A percentile compares a stretch with the other conserved stretches of the same genome.
Conservation (phyloP, 2,329 filamentous ascomycete species). For the Metarhizium brunneum region DNA sequence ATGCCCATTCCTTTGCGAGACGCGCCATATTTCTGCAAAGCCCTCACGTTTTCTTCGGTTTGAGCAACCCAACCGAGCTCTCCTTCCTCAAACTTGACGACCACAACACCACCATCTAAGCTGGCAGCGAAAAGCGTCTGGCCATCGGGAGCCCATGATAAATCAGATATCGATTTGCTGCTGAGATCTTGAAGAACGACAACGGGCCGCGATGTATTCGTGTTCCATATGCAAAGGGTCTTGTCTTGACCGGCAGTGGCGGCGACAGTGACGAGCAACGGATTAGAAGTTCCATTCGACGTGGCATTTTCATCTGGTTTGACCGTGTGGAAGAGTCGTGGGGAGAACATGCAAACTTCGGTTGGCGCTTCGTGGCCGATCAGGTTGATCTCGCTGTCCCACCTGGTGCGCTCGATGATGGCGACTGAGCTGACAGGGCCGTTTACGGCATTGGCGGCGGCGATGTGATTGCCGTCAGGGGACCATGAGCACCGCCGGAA, state of each 20-base stretch:
- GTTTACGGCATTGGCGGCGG: constrained; percentile 93
- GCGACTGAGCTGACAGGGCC: constrained; percentile 95
- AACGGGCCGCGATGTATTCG: constrained; percentile 83
- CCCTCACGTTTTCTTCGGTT: constrained; percentile 83
- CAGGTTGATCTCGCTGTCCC: constrained; percentile 95
- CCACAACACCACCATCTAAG: constrained; percentile 80
- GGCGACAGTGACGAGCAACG: constrained; percentile 74
- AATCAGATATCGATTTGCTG: constrained; percentile 84
- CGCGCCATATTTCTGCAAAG: constrained; percentile 84
- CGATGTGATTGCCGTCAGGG: constrained; percentile 93
- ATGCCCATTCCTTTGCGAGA: constrained; percentile 84
- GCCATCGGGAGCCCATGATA: constrained; percentile 90
- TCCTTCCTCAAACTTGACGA: constrained; percentile 70
- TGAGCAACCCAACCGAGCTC: constrained; percentile 86
- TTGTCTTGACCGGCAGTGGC: constrained; percentile 96
- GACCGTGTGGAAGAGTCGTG: constrained; percentile 70
- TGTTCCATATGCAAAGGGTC: constrained; percentile 95
- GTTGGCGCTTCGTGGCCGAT: constrained; percentile 96
- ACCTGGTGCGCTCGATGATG: constrained; percentile 83
- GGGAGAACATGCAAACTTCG: constrained; percentile 95
- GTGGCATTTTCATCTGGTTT: constrained; percentile 49
- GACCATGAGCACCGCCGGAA: constrained; percentile 97
- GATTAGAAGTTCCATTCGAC: constrained; percentile 31
- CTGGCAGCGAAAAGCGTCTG: constrained; percentile 78
- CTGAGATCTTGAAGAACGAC: constrained; percentile 84